These are phyloP conservation scores for Apocynum venetum DNA, from an alignment of 257 asterid species.

Conservation along the genomic window DNA sequence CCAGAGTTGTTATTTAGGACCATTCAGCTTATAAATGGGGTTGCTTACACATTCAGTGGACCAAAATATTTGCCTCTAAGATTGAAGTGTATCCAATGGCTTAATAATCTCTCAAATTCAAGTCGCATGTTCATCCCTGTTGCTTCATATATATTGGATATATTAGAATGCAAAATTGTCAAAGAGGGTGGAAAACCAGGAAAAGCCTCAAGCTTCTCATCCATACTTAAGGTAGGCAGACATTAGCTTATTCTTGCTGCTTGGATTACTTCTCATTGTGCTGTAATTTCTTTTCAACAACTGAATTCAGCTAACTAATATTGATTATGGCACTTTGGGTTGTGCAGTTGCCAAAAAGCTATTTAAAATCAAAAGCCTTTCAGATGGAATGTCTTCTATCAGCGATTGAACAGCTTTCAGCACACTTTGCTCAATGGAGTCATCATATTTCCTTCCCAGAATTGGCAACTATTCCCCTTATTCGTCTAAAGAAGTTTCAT, in stretches of 20 bases:
- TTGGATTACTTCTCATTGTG: not conserved
- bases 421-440: slow-evolving; percentile 88
- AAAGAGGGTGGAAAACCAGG: slow-evolving; percentile 59
- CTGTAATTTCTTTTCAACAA: not conserved
- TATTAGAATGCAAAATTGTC: slow-evolving; percentile 64
- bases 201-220: slow-evolving; percentile 34
- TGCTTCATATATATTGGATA: slow-evolving; percentile 67
- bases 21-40: slow-evolving; percentile 67
- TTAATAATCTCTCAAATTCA: slow-evolving; percentile 64
- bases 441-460: slow-evolving; percentile 86
- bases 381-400: slow-evolving; percentile 75
- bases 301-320: slow-evolving; percentile 14
- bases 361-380: slow-evolving; percentile 59
- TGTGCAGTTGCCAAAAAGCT: slow-evolving; percentile 76
- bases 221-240: slow-evolving; percentile 66
- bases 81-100: slow-evolving; percentile 87
- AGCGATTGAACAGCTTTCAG: slow-evolving; percentile 59
- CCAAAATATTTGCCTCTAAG: slow-evolving; percentile 89
- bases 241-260: slow-evolving; percentile 12
- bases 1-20: slow-evolving; percentile 47
- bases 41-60: slow-evolving; percentile 72
- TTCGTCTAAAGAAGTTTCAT: slow-evolving; percentile 55
- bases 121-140: slow-evolving; percentile 73
- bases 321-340: slow-evolving; percentile 23
- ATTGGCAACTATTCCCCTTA: slow-evolving; percentile 74